Percentiles rank a stretch among this genome's conserved stretches.
Evolutionary conservation across 1,139 yeast genomes (phyloP).

Genomic region (Pichia sp.): DNA sequence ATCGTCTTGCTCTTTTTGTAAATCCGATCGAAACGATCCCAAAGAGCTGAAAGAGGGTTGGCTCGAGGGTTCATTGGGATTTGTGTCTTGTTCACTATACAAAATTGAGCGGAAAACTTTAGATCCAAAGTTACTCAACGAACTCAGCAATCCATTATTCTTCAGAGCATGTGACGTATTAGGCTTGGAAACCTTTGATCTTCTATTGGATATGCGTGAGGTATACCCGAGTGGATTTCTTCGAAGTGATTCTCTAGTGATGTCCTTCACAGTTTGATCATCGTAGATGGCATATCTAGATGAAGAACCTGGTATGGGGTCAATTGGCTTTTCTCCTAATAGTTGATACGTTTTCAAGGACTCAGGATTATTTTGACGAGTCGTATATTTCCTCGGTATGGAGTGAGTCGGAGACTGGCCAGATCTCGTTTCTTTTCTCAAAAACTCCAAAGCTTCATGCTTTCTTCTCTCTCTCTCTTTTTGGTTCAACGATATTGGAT

Average conservation of each 20-base stretch:
- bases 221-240: constrained; percentile 6
- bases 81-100: constrained; percentile 24
- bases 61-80: neutral
- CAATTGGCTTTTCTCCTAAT: constrained; percentile 28
- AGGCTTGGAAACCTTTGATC: constrained; percentile 7
- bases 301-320: constrained; percentile 14
- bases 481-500: constrained; percentile 14
- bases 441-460: constrained; percentile 16
- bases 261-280: constrained; percentile 19
- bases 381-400: neutral
- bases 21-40: neutral
- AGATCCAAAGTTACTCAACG: constrained; percentile 28
- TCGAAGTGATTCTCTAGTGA: constrained; percentile 17
- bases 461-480: constrained; percentile 19
- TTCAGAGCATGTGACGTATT: neutral
- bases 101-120: constrained; percentile 26
- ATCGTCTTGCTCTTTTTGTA: neutral
- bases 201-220: neutral
- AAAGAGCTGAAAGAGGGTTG: neutral
- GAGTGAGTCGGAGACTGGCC: too few species aligned
- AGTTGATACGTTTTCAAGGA: constrained; percentile 24
- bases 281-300: constrained; percentile 15
- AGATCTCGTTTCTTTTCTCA: constrained; percentile 9
- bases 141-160: constrained; percentile 23
- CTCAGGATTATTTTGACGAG: constrained; percentile 3